A percentile compares a stretch with the other conserved stretches of the same genome.
Evolutionary conservation across 139 green algal species (phyloP).

Genomic region (Pycnococcus provasolii): DNA sequence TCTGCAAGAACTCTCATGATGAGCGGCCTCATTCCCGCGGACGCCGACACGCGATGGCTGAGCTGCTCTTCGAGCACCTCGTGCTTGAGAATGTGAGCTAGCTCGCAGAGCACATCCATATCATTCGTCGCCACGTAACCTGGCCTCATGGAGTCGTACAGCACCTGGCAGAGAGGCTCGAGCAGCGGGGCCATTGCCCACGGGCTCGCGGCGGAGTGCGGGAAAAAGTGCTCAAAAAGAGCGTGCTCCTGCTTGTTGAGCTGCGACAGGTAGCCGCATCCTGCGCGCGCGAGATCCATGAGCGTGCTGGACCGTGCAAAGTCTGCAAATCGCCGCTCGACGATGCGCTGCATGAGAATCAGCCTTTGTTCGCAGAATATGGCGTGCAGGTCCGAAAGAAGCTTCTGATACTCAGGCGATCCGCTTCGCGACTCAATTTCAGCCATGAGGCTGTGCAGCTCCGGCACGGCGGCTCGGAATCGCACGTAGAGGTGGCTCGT

Average conservation of each 20-base stretch:
- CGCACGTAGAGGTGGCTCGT: constrained; percentile 83
- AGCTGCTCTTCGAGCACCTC: constrained; percentile 70
- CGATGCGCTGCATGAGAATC: constrained; percentile 38
- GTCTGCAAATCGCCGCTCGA: constrained; percentile 29
- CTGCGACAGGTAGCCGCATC: constrained; percentile 76
- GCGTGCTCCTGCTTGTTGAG: constrained; percentile 67
- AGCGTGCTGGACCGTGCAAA: constrained; percentile 34
- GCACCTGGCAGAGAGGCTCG: constrained; percentile 69
- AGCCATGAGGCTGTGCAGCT: constrained; percentile 52
- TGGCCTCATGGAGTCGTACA: constrained; percentile 78
- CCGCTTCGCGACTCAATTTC: constrained; percentile 56
- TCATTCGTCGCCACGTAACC: constrained; percentile 62
- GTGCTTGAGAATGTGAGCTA: constrained; percentile 45
- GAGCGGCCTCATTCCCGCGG: constrained; percentile 59
- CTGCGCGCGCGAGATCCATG: constrained; percentile 50
- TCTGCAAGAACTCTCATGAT: constrained; percentile 69
- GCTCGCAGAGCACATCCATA: constrained; percentile 71
- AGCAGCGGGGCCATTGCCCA: constrained; percentile 36
- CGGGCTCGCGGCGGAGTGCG: constrained; percentile 4
- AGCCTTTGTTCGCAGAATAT: constrained; percentile 61
- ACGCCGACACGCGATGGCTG: constrained; percentile 38
- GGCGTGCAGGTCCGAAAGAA: constrained; percentile 75
- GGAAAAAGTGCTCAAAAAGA: constrained; percentile 84
- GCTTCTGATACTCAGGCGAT: constrained; percentile 62
- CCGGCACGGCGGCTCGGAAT: constrained; percentile 65